Percentiles rank a stretch among this genome's conserved stretches.
Conservation (phyloP, 345 rosid species). For the Dipteronia dyeriana region DNA sequence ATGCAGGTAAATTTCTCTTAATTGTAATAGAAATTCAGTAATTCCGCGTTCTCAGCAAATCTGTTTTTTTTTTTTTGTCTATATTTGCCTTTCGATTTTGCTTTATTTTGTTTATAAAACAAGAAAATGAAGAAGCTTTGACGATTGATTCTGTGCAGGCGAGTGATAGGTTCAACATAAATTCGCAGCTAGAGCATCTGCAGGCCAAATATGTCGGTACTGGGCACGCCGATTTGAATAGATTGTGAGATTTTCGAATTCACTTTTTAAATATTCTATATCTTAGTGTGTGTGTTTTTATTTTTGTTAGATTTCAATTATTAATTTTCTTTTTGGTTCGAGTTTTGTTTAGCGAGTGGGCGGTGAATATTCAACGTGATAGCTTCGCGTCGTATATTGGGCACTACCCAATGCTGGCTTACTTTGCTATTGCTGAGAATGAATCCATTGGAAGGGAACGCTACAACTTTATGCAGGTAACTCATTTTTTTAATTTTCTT, state of each 20-base stretch:
- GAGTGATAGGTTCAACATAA: constrained; percentile 97
- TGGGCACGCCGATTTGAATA: constrained; percentile 88
- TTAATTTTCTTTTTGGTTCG: not conserved
- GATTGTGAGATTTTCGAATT: constrained; percentile 65
- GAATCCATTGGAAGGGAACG: constrained; percentile 93
- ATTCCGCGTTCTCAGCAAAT: not conserved
- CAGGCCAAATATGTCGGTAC: constrained; percentile 98
- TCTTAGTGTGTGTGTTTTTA: not conserved
- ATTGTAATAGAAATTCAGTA: no score
- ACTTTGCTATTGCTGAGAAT: constrained; percentile 86
- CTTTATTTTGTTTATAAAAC: not conserved
- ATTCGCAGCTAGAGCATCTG: constrained; percentile 98
- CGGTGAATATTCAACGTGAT: constrained; percentile 87
- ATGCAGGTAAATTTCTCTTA: constrained; percentile 6
- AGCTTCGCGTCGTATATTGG: constrained; percentile 91
- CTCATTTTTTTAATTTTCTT: not conserved
- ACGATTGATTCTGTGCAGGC: constrained; percentile 49
- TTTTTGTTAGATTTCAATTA: not conserved
- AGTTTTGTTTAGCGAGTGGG: constrained; percentile 71
- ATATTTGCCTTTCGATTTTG: not conserved
- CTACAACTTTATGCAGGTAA: constrained; percentile 93
- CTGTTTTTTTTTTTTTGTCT: no score
- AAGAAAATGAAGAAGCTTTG: not conserved
- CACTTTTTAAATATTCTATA: not conserved
- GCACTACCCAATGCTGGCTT: constrained; percentile 78